A percentile compares a stretch with the other conserved stretches of the same genome.
Evolutionary conservation across 768 basidiomycete species (phyloP).

Genomic region (Suillus americanus): DNA sequence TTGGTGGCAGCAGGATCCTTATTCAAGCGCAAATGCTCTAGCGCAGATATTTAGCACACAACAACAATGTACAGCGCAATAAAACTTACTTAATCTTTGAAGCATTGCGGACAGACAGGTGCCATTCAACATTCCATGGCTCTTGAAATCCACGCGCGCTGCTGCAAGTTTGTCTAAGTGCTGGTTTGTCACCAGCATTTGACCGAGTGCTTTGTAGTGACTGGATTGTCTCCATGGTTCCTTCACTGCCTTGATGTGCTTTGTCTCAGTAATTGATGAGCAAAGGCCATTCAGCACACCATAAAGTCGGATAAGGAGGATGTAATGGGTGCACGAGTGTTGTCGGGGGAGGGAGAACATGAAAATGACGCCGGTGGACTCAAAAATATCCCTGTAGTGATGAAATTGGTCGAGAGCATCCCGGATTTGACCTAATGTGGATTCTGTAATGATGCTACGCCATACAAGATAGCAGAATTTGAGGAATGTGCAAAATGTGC

Average conservation of each 20-base stretch:
- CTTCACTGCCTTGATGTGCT: constrained; percentile 22
- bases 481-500: not conserved
- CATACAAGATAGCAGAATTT: not conserved
- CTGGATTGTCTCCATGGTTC: constrained; percentile 35
- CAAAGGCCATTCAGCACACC: constrained; percentile 28
- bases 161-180: constrained; percentile 28
- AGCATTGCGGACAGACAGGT: no score
- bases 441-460: no score
- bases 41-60: not conserved
- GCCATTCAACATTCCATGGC: not conserved
- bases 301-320: constrained; percentile 18
- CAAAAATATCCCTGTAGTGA: no score
- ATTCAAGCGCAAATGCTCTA: not conserved
- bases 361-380: constrained; percentile 11
- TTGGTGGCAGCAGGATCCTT: not conserved
- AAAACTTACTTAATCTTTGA: no score
- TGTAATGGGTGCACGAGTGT: constrained; percentile 32
- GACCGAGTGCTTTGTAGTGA: constrained; percentile 27
- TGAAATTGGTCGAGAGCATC: no score
- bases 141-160: constrained; percentile 17
- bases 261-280: constrained; percentile 21
- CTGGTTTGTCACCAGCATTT: constrained; percentile 31
- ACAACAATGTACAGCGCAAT: not conserved
- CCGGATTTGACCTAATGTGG: no score
- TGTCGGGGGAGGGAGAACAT: constrained; percentile 29